A percentile compares a stretch with the other conserved stretches of the same genome.
Evolutionary conservation across 192 early-diverging fungal genomes (phyloP).

Genomic region (Backusella tarrabulga): DNA sequence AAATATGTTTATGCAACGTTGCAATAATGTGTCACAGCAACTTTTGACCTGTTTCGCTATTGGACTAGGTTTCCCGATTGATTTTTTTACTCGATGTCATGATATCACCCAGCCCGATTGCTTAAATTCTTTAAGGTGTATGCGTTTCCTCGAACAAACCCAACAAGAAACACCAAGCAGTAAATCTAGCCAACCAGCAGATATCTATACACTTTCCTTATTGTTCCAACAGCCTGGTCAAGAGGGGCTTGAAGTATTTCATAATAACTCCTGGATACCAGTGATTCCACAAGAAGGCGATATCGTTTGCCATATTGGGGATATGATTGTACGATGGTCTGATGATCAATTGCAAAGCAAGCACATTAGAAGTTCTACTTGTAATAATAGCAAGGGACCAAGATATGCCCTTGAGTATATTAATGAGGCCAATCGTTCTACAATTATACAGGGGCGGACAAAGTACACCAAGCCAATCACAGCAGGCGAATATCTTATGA

Average conservation of each 20-base stretch:
- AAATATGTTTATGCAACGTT: constrained; percentile 24
- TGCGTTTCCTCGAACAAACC: constrained; percentile 8
- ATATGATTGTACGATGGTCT: constrained; percentile 38
- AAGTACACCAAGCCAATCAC: constrained; percentile 32
- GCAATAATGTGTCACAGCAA: constrained; percentile 28
- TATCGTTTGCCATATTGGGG: constrained; percentile 36
- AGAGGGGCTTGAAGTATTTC: constrained; percentile 21
- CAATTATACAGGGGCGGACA: constrained; percentile 31
- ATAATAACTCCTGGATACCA: constrained; percentile 18
- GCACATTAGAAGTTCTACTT: constrained; percentile 22
- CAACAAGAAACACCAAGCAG: neutral
- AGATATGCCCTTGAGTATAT: constrained; percentile 27
- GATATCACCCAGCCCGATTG: constrained; percentile 29
- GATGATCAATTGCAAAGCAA: constrained; percentile 31
- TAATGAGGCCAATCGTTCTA: constrained; percentile 26
- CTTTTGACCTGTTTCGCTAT: constrained; percentile 24
- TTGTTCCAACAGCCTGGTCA: constrained; percentile 24
- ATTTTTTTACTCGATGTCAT: constrained; percentile 33
- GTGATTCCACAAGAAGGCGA: constrained; percentile 21
- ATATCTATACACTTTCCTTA: constrained; percentile 26
- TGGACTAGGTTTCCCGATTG: constrained; percentile 28
- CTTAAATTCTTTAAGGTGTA: constrained; percentile 24
- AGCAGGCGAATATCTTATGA: constrained; percentile 25
- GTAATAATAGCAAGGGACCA: constrained; percentile 12
- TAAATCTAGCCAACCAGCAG: neutral